phyloP scores from a whole-genome alignment of 1,139 yeast genomes.

The Blastobotrys indianensis region DNA sequence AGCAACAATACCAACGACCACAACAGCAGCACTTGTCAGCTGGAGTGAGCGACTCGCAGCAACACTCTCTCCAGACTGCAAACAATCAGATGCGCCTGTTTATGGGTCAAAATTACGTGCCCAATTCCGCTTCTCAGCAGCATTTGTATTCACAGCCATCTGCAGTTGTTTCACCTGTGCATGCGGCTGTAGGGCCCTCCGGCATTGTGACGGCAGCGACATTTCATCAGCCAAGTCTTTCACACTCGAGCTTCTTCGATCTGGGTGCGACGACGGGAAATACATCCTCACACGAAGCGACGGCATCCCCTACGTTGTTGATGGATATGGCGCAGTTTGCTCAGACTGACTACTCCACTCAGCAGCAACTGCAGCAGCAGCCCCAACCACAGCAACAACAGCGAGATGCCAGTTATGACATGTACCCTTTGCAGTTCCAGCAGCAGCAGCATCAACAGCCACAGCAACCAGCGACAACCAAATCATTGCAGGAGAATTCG shows the following conservation, averaged over 20 bases:
- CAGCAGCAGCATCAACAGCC: background rate
- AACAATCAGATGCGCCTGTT: background rate
- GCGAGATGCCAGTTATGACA: background rate
- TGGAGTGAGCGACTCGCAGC: slow-evolving; percentile 3
- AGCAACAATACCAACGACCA: background rate
- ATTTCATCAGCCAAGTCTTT: background rate
- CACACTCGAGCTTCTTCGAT: slow-evolving; percentile 8
- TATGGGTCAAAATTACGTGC: too few species aligned
- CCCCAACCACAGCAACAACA: background rate
- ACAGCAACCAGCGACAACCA: background rate
- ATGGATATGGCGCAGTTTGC: background rate
- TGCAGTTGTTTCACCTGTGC: slow-evolving; percentile 11
- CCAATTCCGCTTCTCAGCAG: slow-evolving; percentile 1
- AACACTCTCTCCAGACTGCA: slow-evolving; percentile 6
- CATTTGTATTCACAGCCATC: slow-evolving; percentile 12
- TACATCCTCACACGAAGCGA: too few species aligned
- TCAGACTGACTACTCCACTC: background rate
- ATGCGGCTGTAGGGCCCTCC: slow-evolving; percentile 10
- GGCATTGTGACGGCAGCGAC: background rate
- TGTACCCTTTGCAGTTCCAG: background rate
- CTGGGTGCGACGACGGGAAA: too few species aligned
- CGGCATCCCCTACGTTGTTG: too few species aligned
- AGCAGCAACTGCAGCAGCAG: background rate
- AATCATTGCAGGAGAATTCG: background rate
- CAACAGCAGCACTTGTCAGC: slow-evolving; percentile 1